Evolutionary conservation across 177 flowering plant genomes (phyloP), one percentile per base, ranked within the genome.

Genomic region (Vitis hybrid): DNA sequence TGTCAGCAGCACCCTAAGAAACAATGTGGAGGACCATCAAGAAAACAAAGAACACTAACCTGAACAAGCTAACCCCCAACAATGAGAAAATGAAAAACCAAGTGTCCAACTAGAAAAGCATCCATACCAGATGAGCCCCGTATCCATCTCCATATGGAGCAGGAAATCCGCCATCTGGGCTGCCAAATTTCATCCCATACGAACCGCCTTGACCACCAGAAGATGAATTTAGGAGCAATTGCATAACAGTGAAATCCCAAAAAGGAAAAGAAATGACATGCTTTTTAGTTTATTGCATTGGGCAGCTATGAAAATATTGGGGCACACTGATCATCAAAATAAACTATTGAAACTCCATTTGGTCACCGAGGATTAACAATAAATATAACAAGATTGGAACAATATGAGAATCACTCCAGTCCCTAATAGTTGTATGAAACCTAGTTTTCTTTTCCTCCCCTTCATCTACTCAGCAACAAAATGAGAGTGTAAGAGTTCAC

Each of bases 61-160:
- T 9, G 55, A 24, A 4, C 6, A 18, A 3, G 2, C 1, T 18
- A 60, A 52, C 12, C 62, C 12, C 62, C 12, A 61, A 50, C 7
- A 35, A 15, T 6, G 9, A n/a, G 32, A 46, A 66, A 56, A 52
- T 32, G 1, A 49, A 46, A 46, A 27, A 21, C 13, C 46, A 57
- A 56, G 51, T 30, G 11, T 64, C 32, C 2, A 59, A 59, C 56
- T n/a, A 60, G n/a, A 64, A 49, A 17, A 67, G 60, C 58, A 73
- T 15, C 21, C 83, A 66, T 84, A 91, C 98, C 92, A 74, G 30
- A 71, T 79, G 90, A 80, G 64, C 66, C n/a, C 88, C 87, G 79
- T 89, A 89, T 64, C 87, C 87, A 78, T 89, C 91, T 56, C 89
- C 93, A 84, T 83, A 88, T 32, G 90, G 72, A 69, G 84, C 60